A percentile compares a stretch with the other conserved stretches of the same genome.
phyloP scores from a whole-genome alignment of 139 green algal species.

The Chara braunii region DNA sequence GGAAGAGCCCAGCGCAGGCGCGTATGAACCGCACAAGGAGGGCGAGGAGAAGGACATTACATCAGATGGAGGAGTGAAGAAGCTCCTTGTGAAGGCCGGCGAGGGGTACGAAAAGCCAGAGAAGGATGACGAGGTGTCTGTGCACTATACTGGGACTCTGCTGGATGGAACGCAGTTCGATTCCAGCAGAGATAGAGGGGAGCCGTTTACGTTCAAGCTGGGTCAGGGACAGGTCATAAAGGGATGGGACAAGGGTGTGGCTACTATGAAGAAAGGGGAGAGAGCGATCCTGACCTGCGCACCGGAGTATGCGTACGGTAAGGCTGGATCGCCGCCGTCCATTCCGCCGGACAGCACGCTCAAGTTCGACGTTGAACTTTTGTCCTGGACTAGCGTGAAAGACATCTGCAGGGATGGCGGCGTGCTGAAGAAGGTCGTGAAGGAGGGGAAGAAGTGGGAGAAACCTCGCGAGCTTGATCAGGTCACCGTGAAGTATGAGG shows the following conservation, averaged over 20 bases:
- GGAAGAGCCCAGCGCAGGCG: not conserved
- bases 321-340: conserved; percentile 65
- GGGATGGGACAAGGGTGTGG: conserved; percentile 88
- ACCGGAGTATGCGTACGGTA: conserved; percentile 89
- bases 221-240: conserved; percentile 81
- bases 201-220: conserved; percentile 76
- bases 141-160: conserved; percentile 96
- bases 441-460: conserved; percentile 38
- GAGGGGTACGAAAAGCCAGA: conserved; percentile 41
- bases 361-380: conserved; percentile 80
- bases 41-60: conserved; percentile 38
- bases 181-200: conserved; percentile 64
- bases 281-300: conserved; percentile 52
- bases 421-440: conserved; percentile 58
- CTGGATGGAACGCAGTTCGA: conserved; percentile 89
- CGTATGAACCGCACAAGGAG: conserved; percentile 25
- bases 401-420: conserved; percentile 57
- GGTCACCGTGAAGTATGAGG: conserved; percentile 58
- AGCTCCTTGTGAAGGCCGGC: conserved; percentile 33
- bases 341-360: conserved; percentile 86
- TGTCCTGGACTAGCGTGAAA: conserved; percentile 47
- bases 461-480: conserved; percentile 43
- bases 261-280: conserved; percentile 86
- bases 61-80: conserved; percentile 32
- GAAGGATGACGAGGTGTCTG: conserved; percentile 44